Conservation (phyloP, 139 green algal genomes). For the Coelastrella sp. region DNA sequence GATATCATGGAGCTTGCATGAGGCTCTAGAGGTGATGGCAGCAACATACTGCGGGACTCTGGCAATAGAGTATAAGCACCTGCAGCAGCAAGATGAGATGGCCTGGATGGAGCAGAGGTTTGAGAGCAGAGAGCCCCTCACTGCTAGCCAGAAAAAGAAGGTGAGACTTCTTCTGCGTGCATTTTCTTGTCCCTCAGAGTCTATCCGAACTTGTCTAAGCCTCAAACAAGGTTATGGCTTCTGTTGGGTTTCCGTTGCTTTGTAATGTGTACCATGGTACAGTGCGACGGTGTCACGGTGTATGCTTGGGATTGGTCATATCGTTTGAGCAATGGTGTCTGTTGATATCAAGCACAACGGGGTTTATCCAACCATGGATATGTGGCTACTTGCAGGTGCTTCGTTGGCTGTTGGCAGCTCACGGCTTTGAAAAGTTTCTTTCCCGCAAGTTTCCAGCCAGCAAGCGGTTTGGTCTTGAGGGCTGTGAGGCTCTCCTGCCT, state of each 20-base stretch:
- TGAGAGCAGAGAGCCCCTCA: slow-evolving; percentile 38
- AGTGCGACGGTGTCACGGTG: too few species aligned
- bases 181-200: too few species aligned
- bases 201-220: too few species aligned
- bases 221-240: too few species aligned
- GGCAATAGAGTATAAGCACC: slow-evolving; percentile 61
- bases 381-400: too few species aligned
- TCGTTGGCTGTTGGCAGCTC: slow-evolving; percentile 46
- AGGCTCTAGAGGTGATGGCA: slow-evolving; percentile 51
- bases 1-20: slow-evolving; percentile 16
- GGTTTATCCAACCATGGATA: too few species aligned
- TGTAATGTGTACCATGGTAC: too few species aligned
- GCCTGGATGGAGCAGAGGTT: slow-evolving; percentile 53
- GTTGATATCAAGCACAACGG: too few species aligned
- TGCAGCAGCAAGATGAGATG: slow-evolving; percentile 55
- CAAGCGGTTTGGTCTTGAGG: slow-evolving; percentile 80
- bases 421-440: slow-evolving; percentile 72
- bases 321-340: too few species aligned
- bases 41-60: slow-evolving; percentile 66
- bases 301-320: too few species aligned
- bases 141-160: slow-evolving; percentile 8
- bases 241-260: too few species aligned
- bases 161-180: not conserved
- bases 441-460: slow-evolving; percentile 67
- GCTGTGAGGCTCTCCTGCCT: slow-evolving; percentile 72